Base-by-base conservation (phyloP, 148 eudicot genomes). In the Nepenthes gracilis region DNA sequence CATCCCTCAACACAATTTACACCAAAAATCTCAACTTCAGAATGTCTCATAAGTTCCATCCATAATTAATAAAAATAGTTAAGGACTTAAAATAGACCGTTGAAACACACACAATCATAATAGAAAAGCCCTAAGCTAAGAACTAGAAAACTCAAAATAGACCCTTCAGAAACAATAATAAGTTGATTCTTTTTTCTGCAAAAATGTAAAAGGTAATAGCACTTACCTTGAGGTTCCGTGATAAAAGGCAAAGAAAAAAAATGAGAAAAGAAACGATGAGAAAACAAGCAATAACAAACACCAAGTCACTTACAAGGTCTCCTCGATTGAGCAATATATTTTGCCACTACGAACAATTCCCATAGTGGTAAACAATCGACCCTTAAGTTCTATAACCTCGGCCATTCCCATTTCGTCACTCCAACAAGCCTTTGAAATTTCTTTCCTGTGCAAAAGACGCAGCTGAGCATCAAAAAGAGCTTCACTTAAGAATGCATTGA, bases 291-390 rank as follows among this genome's bases (percentile, higher is more conserved):
- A 7, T 13, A 61, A 35, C 49, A 10, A 36, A 43, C 40, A 54
- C 32, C 33, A 32, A 35, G 58, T 61, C 45, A 83, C 96, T 48
- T 74, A 93, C 96, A 93, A 54, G 52, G 87, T 77, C 73, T 93
- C 98, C 73, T 93, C 96, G 38, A 84, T 78, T 35, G 74, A 73
- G 74, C 80, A 78, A 75, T 78, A 79, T 2, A 74, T 73, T 65
- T 82, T 93, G 51, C 88, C 77, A 54, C 57, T 64, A 11, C 95
- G 87, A 69, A 73, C 71, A 51, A 93, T 74, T 36, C 98, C 98
- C 57, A 78, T 86, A 2, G 91, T 78, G 45, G 69, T 74, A 81
- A 83, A 81, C 82, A 84, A 64, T 64, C 70, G 60, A 14, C 98
- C 96, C 65, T 81, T 88, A 50, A 67, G 78, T 67, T 73, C 79